Conservation (phyloP, 2,329 filamentous ascomycete species). For the Aspergillus caelatus region DNA sequence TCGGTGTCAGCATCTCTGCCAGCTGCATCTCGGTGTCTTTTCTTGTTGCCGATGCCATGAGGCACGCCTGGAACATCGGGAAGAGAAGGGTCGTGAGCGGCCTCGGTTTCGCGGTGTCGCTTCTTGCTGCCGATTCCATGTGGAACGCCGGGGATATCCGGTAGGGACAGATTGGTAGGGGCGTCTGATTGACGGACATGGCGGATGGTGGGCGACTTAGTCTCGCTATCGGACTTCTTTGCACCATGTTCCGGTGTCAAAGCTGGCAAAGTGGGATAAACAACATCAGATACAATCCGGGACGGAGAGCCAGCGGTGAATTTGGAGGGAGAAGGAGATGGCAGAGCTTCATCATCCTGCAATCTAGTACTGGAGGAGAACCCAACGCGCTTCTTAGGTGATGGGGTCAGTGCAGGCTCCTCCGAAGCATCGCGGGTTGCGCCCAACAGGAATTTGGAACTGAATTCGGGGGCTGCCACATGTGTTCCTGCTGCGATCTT, state of each 20-base stretch:
- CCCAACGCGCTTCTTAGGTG: slow-evolving; percentile 76
- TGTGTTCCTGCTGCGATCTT: slow-evolving; percentile 66
- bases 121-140: slow-evolving; percentile 45
- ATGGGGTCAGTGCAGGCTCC: slow-evolving; percentile 62
- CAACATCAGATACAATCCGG: slow-evolving; percentile 31
- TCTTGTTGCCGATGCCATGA: slow-evolving; percentile 46
- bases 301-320: slow-evolving; percentile 28
- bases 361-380: slow-evolving; percentile 73
- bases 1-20: slow-evolving; percentile 36
- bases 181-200: slow-evolving; percentile 40
- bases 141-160: slow-evolving; percentile 38
- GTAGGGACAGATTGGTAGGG: slow-evolving; percentile 23
- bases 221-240: slow-evolving; percentile 14
- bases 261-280: slow-evolving; percentile 41
- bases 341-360: slow-evolving; percentile 25
- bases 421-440: slow-evolving; percentile 30
- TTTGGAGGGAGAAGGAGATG: slow-evolving; percentile 48
- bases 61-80: slow-evolving; percentile 28
- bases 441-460: slow-evolving; percentile 55
- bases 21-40: slow-evolving; percentile 37
- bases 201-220: slow-evolving; percentile 41
- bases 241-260: slow-evolving; percentile 39
- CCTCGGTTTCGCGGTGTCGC: slow-evolving; percentile 32
- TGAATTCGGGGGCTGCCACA: slow-evolving; percentile 41
- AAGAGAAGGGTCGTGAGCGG: slow-evolving; percentile 15